Base-by-base conservation (phyloP, 441 rosid species). In the Omphalea diandra region DNA sequence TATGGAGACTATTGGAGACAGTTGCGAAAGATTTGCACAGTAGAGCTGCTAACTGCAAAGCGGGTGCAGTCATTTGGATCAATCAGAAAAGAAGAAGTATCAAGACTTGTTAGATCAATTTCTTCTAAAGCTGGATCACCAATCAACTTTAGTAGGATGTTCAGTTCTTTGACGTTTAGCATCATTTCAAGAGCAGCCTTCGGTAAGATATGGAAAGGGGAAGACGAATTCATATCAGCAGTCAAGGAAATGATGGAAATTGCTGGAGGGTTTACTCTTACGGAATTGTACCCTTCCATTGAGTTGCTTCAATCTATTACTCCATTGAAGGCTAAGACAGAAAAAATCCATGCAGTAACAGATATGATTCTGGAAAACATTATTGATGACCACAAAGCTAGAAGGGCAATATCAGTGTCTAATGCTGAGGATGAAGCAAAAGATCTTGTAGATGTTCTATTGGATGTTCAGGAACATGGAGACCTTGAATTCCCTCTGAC, bases 391-490 rank as follows among this genome's bases (percentile, higher is more conserved):
- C 57, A 53, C 26, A 53, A 17, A 53, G 32, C 31, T 24, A 26
- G 31, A 53, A 26, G 26, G n/a, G n/a, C 15, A 26, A 14, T 10
- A 5, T 26, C n/a, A 29, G 18, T 24, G 1, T 22, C 32, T n/a
- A 5, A 29, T 2, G 4, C 7, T 17, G 17, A 70, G 5, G 22
- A 0, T 3, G 47, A 58, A 44, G 38, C 22, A n/a, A 33, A 35
- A 43, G 68, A 65, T 44, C 10, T 75, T 1, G 50, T 75, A 5
- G 72, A 75, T 43, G 69, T 71, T 4, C 65, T 71, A 10, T 26
- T 70, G 44, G 35, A 40, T 18, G 1, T 59, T 50, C 79, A 75
- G 24, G 71, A 58, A 15, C 32, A 52, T n/a, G 61, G 35, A 3
- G 57, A 52, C 35, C 62, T 57, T 49, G 52, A 70, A 33, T 32